A percentile compares a stretch with the other conserved stretches of the same genome.
Conservation (phyloP, 805 yeast species). For the Candida corydali region DNA sequence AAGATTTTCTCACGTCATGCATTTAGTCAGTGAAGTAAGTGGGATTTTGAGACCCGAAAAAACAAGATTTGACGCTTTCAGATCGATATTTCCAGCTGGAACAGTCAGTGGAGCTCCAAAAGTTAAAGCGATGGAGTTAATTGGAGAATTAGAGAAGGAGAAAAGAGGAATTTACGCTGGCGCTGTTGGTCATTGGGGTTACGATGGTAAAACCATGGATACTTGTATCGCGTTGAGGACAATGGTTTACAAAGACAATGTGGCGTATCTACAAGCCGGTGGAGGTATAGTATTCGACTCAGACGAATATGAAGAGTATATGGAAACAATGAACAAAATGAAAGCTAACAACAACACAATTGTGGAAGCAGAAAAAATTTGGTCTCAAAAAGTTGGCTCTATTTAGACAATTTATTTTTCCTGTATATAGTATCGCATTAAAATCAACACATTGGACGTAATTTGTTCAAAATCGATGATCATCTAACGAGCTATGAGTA, state of each 20-base stretch:
- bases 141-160: slow-evolving; percentile 84
- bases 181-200: slow-evolving; percentile 98
- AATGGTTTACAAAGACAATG: slow-evolving; percentile 88
- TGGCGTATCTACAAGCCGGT: slow-evolving; percentile 95
- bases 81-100: slow-evolving; percentile 98
- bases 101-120: slow-evolving; percentile 99
- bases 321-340: slow-evolving; percentile 97
- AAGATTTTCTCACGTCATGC: slow-evolving; percentile 96
- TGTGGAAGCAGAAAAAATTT: slow-evolving; percentile 82
- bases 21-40: slow-evolving; percentile 89
- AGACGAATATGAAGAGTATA: slow-evolving; percentile 91
- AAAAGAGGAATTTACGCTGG: slow-evolving; percentile 98
- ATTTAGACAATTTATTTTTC: no score
- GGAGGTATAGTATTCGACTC: slow-evolving; percentile 97
- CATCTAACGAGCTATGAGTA: no score
- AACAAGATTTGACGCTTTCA: slow-evolving; percentile 92
- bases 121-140: slow-evolving; percentile 92
- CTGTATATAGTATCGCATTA: slow-evolving; percentile 1
- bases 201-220: slow-evolving; percentile 92
- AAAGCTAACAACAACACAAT: slow-evolving; percentile 86
- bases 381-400: slow-evolving; percentile 48
- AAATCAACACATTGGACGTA: neutral
- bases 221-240: slow-evolving; percentile 97
- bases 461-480: no score
- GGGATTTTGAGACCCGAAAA: slow-evolving; percentile 82